phyloP scores from a whole-genome alignment of 164 flowering plant genomes.

The Tetracentron sinense region DNA sequence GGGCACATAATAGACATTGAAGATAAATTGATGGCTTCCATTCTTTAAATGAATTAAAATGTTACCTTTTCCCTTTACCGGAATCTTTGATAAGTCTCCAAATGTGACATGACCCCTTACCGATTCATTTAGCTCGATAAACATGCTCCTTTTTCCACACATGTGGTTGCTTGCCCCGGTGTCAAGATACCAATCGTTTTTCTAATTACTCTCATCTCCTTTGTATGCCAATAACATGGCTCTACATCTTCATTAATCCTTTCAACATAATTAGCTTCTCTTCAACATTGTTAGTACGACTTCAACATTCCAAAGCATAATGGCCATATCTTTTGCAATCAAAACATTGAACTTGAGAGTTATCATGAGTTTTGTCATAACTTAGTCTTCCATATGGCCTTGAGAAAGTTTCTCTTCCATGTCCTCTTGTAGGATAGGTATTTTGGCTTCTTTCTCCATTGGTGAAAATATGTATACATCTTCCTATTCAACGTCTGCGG shows the following conservation, averaged over 20 bases:
- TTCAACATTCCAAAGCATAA: constrained; percentile 9
- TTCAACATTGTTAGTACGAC: not conserved
- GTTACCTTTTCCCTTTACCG: constrained; percentile 5
- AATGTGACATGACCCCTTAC: constrained; percentile 9
- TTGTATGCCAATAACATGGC: constrained; percentile 6
- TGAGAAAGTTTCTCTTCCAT: constrained; percentile 9
- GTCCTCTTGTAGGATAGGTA: not conserved
- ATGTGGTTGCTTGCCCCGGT: constrained; percentile 27
- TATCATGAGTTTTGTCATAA: constrained; percentile 21
- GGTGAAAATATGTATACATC: not conserved
- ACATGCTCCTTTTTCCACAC: constrained; percentile 22
- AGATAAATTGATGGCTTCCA: constrained; percentile 10
- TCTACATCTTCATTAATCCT: constrained; percentile 1
- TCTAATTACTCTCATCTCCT: not conserved
- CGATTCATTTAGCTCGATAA: constrained; percentile 19
- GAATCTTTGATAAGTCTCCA: constrained; percentile 10
- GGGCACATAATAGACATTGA: constrained; percentile 22
- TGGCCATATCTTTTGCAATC: constrained; percentile 19
- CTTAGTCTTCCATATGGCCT: not conserved
- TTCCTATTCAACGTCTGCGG: not conserved
- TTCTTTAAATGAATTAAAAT: not conserved
- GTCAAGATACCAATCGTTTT: constrained; percentile 17
- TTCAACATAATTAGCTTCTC: constrained; percentile 12
- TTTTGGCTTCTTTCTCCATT: not conserved
- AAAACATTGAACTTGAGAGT: constrained; percentile 21